Evolutionary conservation across 2,329 filamentous ascomycete species (phyloP), one percentile per base, ranked within the genome.

Genomic region (Fusarium sp.): DNA sequence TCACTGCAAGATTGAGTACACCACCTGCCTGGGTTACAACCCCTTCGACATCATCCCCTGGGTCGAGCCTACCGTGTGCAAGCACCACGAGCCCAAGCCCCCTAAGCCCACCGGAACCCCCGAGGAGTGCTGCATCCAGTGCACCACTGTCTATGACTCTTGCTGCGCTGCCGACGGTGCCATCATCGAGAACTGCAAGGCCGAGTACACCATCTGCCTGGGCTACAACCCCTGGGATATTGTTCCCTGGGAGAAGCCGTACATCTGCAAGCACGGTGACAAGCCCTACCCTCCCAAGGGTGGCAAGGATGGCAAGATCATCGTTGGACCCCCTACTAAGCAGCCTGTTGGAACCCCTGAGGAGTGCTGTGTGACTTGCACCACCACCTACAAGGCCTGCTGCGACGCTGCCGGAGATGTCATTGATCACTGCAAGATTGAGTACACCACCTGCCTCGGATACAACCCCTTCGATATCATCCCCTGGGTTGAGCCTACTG

Each of bases 61-160:
- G 25, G 71, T 61, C 25, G 72, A 74, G 61, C 72, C 72, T 30
- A 69, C 68, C 27, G 64, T 74, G 3, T 74, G 72, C 65, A 68
- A 74, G 64, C 52, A 74, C 30, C 34, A 54, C 27, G 70, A 72
- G 59, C 57, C 57, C 6, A 63, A 43, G 37, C 66, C 70, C 57
- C 66, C 66, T 11, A 57, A 57, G 54, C 54, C 27, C 14, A 16
- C n/a, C 32, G 56, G 20, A 11, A 34, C n/a, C 30, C 37, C 58
- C 11, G 39, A 45, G 25, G 18, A 61, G 58, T 61, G 58, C 58
- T 61, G 58, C 20, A 4, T 73, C 8, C 14, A 70, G 50, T 73
- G 71, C 57, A 73, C 70, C 0, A 73, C 70, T 14, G n/a, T 52
- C 70, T 73, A 73, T 27, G 58, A 73, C 13, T 34, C 62, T n/a